Percentiles rank a stretch among this genome's conserved stretches.
phyloP scores from a whole-genome alignment of 345 rosid species.

The Dipteronia dyeriana region DNA sequence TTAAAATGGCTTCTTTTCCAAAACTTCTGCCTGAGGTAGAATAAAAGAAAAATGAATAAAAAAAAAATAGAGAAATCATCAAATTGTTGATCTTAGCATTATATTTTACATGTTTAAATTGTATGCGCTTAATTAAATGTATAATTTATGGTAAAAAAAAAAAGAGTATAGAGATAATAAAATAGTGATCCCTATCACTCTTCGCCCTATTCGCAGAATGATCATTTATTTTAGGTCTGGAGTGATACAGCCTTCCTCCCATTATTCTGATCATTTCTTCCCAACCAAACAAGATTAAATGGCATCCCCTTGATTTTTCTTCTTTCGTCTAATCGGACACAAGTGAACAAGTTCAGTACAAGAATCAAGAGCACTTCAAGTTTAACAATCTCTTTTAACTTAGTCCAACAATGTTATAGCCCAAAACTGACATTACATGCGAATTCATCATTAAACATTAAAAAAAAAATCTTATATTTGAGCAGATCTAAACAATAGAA shows the following conservation, averaged over 20 bases:
- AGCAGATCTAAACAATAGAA: slow-evolving; percentile 17
- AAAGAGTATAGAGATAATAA: not conserved
- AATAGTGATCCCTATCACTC: not conserved
- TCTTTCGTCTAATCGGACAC: too few species aligned
- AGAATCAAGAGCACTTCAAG: not conserved
- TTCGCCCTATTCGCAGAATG: not conserved
- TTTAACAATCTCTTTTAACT: not conserved
- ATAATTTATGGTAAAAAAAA: not conserved
- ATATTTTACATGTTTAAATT: not conserved
- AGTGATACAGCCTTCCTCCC: too few species aligned
- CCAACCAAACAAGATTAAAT: too few species aligned
- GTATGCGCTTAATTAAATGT: not conserved
- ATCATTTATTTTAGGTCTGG: not conserved
- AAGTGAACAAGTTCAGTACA: not conserved
- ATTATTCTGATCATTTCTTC: too few species aligned
- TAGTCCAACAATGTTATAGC: not conserved
- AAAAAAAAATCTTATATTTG: not conserved
- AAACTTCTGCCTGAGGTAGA: too few species aligned
- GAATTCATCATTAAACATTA: not conserved
- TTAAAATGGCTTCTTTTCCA: too few species aligned
- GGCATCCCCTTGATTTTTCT: too few species aligned
- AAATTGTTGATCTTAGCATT: not conserved
- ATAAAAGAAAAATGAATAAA: too few species aligned
- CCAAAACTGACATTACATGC: not conserved
- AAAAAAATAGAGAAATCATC: too few species aligned